Evolutionary conservation across 2,329 filamentous ascomycete genomes (phyloP), one percentile per base, ranked within the genome.

Genomic region (Fusarium siculi): DNA sequence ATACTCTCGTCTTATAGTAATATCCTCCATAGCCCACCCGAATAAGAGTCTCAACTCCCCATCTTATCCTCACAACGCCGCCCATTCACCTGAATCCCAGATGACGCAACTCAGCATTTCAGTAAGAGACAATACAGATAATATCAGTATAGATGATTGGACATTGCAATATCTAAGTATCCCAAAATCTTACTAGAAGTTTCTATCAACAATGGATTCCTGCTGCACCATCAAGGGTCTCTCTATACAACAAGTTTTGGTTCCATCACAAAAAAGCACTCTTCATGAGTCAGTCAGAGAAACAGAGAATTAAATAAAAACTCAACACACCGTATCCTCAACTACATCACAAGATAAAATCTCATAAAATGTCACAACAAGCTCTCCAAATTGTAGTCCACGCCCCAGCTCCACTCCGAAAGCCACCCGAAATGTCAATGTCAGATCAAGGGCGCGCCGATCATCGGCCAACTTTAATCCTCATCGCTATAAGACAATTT

Each of bases 371-470:
- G 12, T 3, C 21, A 30, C 10, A 30, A 23, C 16, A n/a, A 25
- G 3, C 36, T 19, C 19, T 32, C 7, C 37, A 23, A 32, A 36
- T 32, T 40, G 21, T 11, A 30, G 23, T 54, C 23, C 25, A 43
- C 36, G 36, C 25, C 37, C 52, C 23, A 58, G 23, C 59, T 37
- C 52, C 59, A 63, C 59, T 30, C n/a, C 3, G 5, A 14, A 37
- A 56, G n/a, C 25, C 34, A 42, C 32, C 50, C 30, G 19, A 46
- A 46, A 42, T 62, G 56, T 62, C 56, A 28, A 61, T 64, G 62
- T 64, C 56, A 62, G 14, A 44, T 53, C 46, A 52, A 64, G 56
- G 62, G 62, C 62, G 62, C 56, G 59, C 53, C 52, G 53, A 44
- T 44, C 25, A 62, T 61, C 49, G 57, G 57, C 37, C 55, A 59